Evolutionary conservation across 495 filamentous ascomycete species (phyloP).

Genomic region (Trichoderma gamsii): DNA sequence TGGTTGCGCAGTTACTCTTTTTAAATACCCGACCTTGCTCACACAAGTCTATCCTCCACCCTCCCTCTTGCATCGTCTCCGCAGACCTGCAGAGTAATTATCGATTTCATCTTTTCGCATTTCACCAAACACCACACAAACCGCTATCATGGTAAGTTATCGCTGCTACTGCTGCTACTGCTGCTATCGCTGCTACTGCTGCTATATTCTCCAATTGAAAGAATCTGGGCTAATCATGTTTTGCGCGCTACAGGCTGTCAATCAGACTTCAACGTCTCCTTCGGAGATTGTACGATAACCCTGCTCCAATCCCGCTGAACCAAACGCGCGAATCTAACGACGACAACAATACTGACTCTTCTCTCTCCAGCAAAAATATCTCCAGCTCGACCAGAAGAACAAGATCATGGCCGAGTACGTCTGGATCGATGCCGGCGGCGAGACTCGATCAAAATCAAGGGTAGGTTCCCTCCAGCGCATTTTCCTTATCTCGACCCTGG

Average conservation of each 20-base stretch:
- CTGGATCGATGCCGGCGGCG: conserved; percentile 83
- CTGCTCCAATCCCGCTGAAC: neutral
- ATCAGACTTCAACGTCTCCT: neutral
- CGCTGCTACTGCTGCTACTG: too few relatives aligned
- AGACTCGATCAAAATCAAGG: conserved; percentile 83
- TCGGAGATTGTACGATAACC: neutral
- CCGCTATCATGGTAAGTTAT: too few relatives aligned
- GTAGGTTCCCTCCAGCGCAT: conserved; percentile 47
- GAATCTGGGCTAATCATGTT: too few relatives aligned
- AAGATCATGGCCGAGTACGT: conserved; percentile 88
- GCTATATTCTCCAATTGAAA: too few relatives aligned
- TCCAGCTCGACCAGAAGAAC: conserved; percentile 83
- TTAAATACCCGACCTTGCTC: neutral
- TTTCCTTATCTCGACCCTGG: conserved; percentile 21
- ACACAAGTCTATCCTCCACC: too few relatives aligned
- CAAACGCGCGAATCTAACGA: conserved; percentile 10
- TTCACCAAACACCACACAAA: too few relatives aligned
- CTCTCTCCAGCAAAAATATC: conserved; percentile 71
- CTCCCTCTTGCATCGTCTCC: neutral
- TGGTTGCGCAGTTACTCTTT: neutral
- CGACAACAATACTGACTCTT: conserved; percentile 20
- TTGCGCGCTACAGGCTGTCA: too few relatives aligned
- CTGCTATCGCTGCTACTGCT: too few relatives aligned
- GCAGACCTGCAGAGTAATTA: neutral
- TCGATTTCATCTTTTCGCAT: too few relatives aligned